A percentile compares a stretch with the other conserved stretches of the same genome.
Evolutionary conservation across 148 eudicot species (phyloP).

Genomic region (Rhododendron simsii): DNA sequence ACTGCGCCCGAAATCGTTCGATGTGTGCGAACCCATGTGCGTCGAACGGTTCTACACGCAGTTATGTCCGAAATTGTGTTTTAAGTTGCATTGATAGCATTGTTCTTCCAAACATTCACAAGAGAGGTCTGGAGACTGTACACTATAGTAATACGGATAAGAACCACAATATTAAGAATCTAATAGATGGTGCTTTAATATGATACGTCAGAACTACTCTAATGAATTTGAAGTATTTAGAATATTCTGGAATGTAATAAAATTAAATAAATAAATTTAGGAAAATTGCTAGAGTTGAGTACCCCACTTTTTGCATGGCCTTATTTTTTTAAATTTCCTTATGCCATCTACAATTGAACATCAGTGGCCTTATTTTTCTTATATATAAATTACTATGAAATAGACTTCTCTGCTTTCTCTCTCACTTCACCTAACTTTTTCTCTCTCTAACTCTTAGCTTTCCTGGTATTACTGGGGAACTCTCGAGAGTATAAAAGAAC

Average conservation of each 20-base stretch:
- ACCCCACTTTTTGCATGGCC: not conserved
- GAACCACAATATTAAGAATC: not conserved
- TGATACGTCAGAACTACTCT: not conserved
- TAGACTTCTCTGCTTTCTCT: no score
- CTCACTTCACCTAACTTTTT: no score
- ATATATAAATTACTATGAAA: no score
- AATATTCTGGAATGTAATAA: not conserved
- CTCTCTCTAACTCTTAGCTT: no score
- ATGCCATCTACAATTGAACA: not conserved
- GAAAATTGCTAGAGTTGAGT: not conserved
- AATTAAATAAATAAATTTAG: not conserved
- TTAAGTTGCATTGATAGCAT: no score
- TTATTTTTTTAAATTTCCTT: not conserved
- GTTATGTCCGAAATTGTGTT: no score
- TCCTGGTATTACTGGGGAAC: no score
- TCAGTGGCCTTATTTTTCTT: not conserved
- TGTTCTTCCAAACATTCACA: not conserved
- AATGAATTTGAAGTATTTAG: not conserved
- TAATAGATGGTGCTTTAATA: not conserved
- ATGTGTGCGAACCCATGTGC: not conserved
- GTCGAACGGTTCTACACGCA: not conserved
- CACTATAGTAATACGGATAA: no score
- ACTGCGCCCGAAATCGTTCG: no score
- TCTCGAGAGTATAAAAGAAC: no score
- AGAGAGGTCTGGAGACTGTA: not conserved